A percentile compares a stretch with the other conserved stretches of the same genome.
Evolutionary conservation across 441 rosid genomes (phyloP).

Genomic region (Viola pubescens): DNA sequence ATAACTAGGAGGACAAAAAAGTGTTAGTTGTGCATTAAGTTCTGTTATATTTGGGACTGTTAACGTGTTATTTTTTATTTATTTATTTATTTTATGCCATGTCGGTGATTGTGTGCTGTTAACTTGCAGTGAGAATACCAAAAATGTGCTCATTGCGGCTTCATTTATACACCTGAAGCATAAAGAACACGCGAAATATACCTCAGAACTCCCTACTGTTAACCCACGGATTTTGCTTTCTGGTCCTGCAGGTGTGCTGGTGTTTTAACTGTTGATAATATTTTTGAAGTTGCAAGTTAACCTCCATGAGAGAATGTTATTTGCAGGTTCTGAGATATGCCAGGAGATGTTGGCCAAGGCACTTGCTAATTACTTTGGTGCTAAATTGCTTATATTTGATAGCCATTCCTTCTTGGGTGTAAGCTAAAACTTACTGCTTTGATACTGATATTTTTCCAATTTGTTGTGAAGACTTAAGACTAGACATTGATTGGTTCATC

Average conservation of each 20-base stretch:
- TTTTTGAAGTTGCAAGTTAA: slow-evolving; percentile 1
- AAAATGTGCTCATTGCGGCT: slow-evolving; percentile 70
- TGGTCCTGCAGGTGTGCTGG: slow-evolving; percentile 76
- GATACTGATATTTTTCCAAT: slow-evolving; percentile 9
- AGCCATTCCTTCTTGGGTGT: slow-evolving; percentile 71
- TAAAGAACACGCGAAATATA: slow-evolving; percentile 59
- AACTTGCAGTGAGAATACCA: slow-evolving; percentile 61
- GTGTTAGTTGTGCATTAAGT: not conserved
- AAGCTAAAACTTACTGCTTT: slow-evolving; percentile 31
- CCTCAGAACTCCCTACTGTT: slow-evolving; percentile 63
- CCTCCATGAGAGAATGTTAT: slow-evolving; percentile 3
- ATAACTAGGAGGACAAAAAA: too few relatives aligned
- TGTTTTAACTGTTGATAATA: not conserved
- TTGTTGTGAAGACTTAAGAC: slow-evolving; percentile 7
- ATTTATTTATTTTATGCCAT: not conserved
- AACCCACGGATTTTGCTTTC: slow-evolving; percentile 85
- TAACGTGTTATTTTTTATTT: not conserved
- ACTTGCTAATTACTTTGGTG: slow-evolving; percentile 65
- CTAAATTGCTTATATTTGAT: slow-evolving; percentile 77
- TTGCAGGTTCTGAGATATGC: slow-evolving; percentile 82
- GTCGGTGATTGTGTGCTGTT: slow-evolving; percentile 2
- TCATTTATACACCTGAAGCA: slow-evolving; percentile 73
- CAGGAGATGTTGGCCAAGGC: slow-evolving; percentile 94
- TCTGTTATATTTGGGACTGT: not conserved
- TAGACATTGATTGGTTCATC: slow-evolving; percentile 20